A percentile compares a stretch with the other conserved stretches of the same genome.
Conservation (phyloP, 1,139 yeast genomes). For the Yamadazyma diddensiae region DNA sequence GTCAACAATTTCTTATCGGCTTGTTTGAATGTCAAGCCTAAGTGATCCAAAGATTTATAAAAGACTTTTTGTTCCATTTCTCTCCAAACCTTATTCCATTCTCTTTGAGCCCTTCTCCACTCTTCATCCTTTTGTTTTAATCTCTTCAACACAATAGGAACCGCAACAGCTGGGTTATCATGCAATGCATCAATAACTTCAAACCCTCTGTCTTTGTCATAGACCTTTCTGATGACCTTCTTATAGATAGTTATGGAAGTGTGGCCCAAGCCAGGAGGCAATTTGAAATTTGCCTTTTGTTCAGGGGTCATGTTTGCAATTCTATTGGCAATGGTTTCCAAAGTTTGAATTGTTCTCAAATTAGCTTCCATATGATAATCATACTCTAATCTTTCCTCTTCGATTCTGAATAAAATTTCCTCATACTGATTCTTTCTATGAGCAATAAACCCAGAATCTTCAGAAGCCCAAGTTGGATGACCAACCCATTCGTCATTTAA, state of each 20-base stretch:
- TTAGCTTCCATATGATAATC: constrained; percentile 95
- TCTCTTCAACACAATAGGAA: constrained; percentile 87
- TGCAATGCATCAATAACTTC: constrained; percentile 96
- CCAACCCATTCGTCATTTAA: constrained; percentile 99
- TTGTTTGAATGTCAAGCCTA: constrained; percentile 93
- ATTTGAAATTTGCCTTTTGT: constrained; percentile 79
- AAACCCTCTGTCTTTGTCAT: constrained; percentile 91
- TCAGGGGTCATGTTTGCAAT: constrained; percentile 91
- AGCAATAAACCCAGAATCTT: constrained; percentile 96
- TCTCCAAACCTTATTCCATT: constrained; percentile 99
- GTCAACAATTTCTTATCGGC: constrained; percentile 91
- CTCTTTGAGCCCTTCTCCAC: constrained; percentile 97
- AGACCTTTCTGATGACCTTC: constrained; percentile 86
- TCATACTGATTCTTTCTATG: constrained; percentile 97
- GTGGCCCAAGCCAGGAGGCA: constrained; percentile 93
- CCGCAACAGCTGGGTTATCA: constrained; percentile 92
- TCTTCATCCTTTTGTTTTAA: constrained; percentile 97
- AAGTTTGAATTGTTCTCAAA: constrained; percentile 88
- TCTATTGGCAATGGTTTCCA: constrained; percentile 93
- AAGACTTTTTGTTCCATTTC: constrained; percentile 95
- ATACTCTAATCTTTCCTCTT: constrained; percentile 96
- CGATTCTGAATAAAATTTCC: constrained; percentile 90
- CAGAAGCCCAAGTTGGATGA: constrained; percentile 99
- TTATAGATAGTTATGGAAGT: constrained; percentile 88
- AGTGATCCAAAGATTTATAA: constrained; percentile 88